Percentiles rank a stretch among this genome's conserved stretches.
phyloP scores from a whole-genome alignment of 164 flowering plant species.

The Tinospora cordifolia region DNA sequence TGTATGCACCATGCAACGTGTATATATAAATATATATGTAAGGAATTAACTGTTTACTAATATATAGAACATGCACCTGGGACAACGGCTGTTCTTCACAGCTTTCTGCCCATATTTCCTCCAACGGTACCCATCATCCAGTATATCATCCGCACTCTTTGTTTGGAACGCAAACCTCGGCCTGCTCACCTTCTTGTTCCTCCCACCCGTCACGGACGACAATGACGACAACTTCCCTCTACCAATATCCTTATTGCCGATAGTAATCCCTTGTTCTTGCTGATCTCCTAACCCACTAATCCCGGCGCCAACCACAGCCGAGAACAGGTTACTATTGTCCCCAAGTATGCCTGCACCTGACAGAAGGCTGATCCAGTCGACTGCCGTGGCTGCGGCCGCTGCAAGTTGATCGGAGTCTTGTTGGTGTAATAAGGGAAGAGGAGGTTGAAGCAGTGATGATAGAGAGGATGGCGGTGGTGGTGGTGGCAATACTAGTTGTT shows the following conservation, averaged over 20 bases:
- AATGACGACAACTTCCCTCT: conserved; percentile 12
- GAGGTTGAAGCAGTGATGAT: conserved; percentile 8
- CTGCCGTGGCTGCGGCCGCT: conserved; percentile 10
- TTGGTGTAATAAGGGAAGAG: conserved; percentile 16
- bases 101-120: conserved; percentile 78
- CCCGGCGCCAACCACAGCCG: conserved; percentile 3
- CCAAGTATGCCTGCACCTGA: conserved; percentile 14
- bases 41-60: too few relatives aligned
- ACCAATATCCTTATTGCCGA: not conserved
- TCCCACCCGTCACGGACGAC: conserved; percentile 2
- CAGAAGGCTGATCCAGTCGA: conserved; percentile 36
- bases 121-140: conserved; percentile 76
- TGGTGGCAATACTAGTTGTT: not conserved
- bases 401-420: conserved; percentile 11
- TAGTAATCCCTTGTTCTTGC: conserved; percentile 10
- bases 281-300: conserved; percentile 6
- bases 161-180: conserved; percentile 74
- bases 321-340: conserved; percentile 9
- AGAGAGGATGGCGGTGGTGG: conserved; percentile 5
- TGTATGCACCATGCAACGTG: too few relatives aligned
- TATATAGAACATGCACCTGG: conserved; percentile 40
- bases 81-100: conserved; percentile 59
- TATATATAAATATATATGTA: too few relatives aligned
- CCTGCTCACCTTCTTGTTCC: conserved; percentile 29
- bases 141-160: conserved; percentile 50